A percentile compares a stretch with the other conserved stretches of the same genome.
These are phyloP conservation scores for Venturiaceae sp. DNA, from an alignment of 2,329 filamentous ascomycete genomes.

Conservation along the genomic window DNA sequence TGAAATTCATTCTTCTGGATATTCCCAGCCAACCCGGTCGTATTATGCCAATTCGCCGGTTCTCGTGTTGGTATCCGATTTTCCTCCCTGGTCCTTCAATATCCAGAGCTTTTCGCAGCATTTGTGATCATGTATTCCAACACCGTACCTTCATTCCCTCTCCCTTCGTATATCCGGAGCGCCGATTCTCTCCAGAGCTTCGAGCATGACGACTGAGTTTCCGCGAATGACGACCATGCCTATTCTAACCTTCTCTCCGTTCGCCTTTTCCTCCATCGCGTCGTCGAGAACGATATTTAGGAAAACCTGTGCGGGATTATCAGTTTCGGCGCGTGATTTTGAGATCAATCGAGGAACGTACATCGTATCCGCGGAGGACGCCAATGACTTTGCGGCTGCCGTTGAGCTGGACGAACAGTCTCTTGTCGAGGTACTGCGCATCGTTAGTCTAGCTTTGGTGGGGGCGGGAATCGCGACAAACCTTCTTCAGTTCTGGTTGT, in stretches of 20 bases:
- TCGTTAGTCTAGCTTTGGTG: neutral
- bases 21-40: neutral
- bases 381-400: constrained; percentile 96
- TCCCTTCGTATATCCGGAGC: neutral
- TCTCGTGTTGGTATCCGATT: too few species aligned
- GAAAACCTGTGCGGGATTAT: constrained; percentile 59
- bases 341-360: constrained; percentile 34
- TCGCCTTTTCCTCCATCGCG: constrained; percentile 86
- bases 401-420: constrained; percentile 94
- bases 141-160: neutral
- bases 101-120: neutral
- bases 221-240: constrained; percentile 97
- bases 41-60: neutral
- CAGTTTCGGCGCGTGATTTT: neutral
- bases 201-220: constrained; percentile 97
- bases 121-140: neutral
- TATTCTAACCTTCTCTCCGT: constrained; percentile 79
- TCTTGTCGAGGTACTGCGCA: constrained; percentile 85
- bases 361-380: constrained; percentile 90
- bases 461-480: constrained; percentile 30
- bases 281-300: constrained; percentile 97
- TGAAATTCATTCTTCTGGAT: neutral
- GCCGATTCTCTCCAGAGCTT: constrained; percentile 36
- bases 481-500: constrained; percentile 98
- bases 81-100: neutral